These are phyloP conservation scores for Coemansia sp. DNA, from an alignment of 192 early-diverging fungal genomes.

Conservation along the genomic window DNA sequence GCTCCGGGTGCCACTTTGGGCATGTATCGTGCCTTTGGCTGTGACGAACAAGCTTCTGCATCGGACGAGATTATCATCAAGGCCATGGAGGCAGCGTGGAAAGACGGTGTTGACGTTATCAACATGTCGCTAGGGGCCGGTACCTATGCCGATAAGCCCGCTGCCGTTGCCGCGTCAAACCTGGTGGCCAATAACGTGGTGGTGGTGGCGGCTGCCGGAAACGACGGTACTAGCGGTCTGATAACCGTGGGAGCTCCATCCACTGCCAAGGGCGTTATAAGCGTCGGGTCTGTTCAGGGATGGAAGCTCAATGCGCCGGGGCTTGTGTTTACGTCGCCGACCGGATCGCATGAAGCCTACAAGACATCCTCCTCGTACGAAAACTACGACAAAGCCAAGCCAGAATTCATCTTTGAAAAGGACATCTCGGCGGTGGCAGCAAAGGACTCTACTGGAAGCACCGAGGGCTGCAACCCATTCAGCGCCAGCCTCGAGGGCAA, in stretches of 20 bases:
- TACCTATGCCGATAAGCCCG: conserved; percentile 52
- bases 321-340: conserved; percentile 6
- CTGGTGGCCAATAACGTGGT: conserved; percentile 49
- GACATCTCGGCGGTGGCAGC: conserved; percentile 3
- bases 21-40: conserved; percentile 57
- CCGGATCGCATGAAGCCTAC: background rate
- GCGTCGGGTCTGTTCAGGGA: conserved; percentile 56
- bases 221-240: conserved; percentile 60
- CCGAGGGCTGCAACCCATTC: background rate
- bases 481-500: conserved; percentile 15
- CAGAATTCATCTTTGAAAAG: background rate
- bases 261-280: conserved; percentile 48
- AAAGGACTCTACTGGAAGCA: background rate
- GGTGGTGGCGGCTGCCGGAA: conserved; percentile 68
- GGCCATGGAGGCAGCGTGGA: conserved; percentile 52
- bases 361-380: background rate
- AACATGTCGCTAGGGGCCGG: conserved; percentile 61
- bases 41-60: conserved; percentile 15
- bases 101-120: conserved; percentile 52
- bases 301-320: conserved; percentile 30
- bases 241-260: conserved; percentile 52
- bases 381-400: background rate
- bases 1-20: conserved; percentile 60
- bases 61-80: conserved; percentile 54
- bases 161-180: conserved; percentile 41